Evolutionary conservation across 169 alveolate genomes (phyloP), one percentile per base, ranked within the genome.

Genomic region (Perkinsus olseni): DNA sequence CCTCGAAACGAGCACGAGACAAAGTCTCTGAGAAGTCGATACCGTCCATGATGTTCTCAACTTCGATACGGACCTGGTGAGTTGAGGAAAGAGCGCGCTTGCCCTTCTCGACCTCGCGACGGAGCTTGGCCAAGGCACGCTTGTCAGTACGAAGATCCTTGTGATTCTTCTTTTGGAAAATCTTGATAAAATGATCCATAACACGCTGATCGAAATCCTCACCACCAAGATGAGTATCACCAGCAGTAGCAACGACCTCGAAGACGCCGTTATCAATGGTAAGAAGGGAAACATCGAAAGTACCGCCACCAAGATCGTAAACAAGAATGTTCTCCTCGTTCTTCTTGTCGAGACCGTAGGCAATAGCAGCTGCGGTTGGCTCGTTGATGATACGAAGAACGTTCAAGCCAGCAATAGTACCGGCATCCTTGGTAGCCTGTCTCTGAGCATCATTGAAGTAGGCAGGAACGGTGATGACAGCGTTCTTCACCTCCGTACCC

Each of bases 351-450:
- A 99, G 96, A 39, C 99, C 99, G 94, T 98, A 99, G 62, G 99
- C 99, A 93, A 99, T 98, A 39, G 99, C 99, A 28, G 99, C 99
- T 31, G 99, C 99, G 17, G 99, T 99, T 93, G 99, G 99, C 94
- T 99, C 99, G 96, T 99, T 99, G 94, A 99, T 97, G 94, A 99
- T 99, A 93, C 99, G 98, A 38, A 99, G 95, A 74, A 99, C 99
- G 92, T 98, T 98, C 92, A 99, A 94, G 13, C 99, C 99, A n/a
- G 99, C 98, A 94, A 99, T 98, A 92, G 99, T 97, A 50, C 99
- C 99, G 38, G 99, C 99, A 95, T 98, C 99, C 98, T 99, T 99
- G 74, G 99, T 99, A 45, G 99, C 99, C 96, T 98, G 99, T 93
- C 99, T 97, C 96, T 99, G 99, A 4, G 99, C 99, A 96, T 99